These are phyloP conservation scores for Epichloe baconii DNA, from an alignment of 2,329 filamentous ascomycete species.

Conservation along the genomic window DNA sequence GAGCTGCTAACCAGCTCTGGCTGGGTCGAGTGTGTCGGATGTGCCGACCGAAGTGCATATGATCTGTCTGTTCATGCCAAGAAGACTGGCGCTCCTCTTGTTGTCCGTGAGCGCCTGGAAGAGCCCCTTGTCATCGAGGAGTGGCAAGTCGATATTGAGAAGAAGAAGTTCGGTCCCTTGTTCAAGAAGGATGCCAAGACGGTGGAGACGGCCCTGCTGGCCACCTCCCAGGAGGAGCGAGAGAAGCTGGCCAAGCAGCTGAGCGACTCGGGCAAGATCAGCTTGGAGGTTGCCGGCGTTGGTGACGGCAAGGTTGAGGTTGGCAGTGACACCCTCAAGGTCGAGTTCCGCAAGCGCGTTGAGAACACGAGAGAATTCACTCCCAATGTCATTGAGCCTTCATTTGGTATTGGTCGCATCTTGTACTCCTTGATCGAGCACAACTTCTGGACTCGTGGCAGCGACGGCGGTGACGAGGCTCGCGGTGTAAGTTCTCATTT, in stretches of 20 bases:
- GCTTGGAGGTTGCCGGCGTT: constrained; percentile 57
- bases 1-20: constrained; percentile 84
- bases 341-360: constrained; percentile 70
- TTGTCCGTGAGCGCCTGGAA: constrained; percentile 70
- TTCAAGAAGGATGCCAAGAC: constrained; percentile 92
- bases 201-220: constrained; percentile 67
- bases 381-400: constrained; percentile 93
- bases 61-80: constrained; percentile 87
- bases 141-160: constrained; percentile 78
- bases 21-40: constrained; percentile 98
- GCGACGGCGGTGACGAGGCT: constrained; percentile 52
- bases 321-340: constrained; percentile 63
- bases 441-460: constrained; percentile 75
- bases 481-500: constrained; percentile 56
- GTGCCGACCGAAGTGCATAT: constrained; percentile 89
- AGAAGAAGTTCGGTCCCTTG: constrained; percentile 88
- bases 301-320: constrained; percentile 65
- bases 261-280: constrained; percentile 59
- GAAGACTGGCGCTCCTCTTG: constrained; percentile 74
- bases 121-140: constrained; percentile 72
- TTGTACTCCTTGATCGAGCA: constrained; percentile 91
- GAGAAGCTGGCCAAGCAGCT: constrained; percentile 69
- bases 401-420: constrained; percentile 92
- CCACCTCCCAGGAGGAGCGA: constrained; percentile 65
- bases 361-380: constrained; percentile 85